Conservation (phyloP, 352 stramenopile genomes). For the Globisporangium alternatum region DNA sequence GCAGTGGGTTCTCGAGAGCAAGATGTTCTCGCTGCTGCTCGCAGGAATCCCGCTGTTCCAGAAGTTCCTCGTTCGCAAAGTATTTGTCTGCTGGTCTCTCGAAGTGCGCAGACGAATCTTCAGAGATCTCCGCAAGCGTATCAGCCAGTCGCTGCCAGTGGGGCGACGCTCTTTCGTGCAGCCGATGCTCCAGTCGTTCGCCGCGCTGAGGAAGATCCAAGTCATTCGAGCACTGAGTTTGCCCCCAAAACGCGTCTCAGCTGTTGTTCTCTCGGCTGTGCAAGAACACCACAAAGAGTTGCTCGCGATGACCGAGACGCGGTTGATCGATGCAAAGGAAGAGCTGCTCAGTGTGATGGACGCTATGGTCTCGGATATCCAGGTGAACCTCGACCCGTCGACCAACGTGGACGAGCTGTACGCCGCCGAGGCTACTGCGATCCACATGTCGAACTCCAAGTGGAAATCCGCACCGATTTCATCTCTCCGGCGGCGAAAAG, state of each 20-base stretch:
- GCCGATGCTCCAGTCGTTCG: conserved; percentile 39
- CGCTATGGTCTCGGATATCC: conserved; percentile 47
- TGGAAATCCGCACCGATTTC: conserved; percentile 66
- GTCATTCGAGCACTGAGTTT: conserved; percentile 37
- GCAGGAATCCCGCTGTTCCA: conserved; percentile 71
- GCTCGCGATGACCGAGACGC: conserved; percentile 40
- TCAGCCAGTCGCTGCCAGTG: conserved; percentile 35
- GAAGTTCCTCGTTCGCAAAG: conserved; percentile 59
- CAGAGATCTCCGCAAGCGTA: conserved; percentile 30
- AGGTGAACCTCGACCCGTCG: conserved; percentile 33
- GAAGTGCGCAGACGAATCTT: conserved; percentile 42
- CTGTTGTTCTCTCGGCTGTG: conserved; percentile 31
- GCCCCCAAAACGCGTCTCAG: conserved; percentile 24
- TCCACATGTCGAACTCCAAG: conserved; percentile 48
- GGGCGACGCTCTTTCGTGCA: conserved; percentile 35
- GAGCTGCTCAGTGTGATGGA: conserved; percentile 47
- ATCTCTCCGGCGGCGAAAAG: conserved; percentile 34
- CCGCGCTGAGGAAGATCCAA: conserved; percentile 39
- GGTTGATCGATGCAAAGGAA: conserved; percentile 66
- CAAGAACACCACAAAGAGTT: conserved; percentile 49
- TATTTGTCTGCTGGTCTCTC: conserved; percentile 48
- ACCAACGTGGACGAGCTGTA: conserved; percentile 56
- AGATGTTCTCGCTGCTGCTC: conserved; percentile 70
- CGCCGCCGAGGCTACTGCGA: conserved; percentile 29
- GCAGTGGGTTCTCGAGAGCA: conserved; percentile 74